Percentiles rank a stretch among this genome's conserved stretches.
Evolutionary conservation across 2,329 filamentous ascomycete genomes (phyloP).

Genomic region (Eutypa lata): DNA sequence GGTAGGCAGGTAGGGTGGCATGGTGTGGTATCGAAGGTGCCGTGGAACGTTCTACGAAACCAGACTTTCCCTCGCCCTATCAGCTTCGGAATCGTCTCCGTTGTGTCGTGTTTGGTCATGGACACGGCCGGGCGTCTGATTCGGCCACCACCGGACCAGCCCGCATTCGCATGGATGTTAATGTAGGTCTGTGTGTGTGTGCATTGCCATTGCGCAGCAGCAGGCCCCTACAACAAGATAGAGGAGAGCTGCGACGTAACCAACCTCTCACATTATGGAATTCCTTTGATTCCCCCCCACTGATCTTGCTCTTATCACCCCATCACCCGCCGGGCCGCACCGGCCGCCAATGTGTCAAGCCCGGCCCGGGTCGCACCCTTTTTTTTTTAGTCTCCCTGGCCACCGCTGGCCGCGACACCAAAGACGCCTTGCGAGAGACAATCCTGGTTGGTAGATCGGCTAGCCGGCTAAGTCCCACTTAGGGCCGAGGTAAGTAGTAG

Average conservation of each 20-base stretch:
- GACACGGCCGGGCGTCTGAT: neutral
- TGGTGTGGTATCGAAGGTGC: neutral
- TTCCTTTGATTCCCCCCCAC: neutral
- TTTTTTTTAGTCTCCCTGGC: neutral
- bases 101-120: neutral
- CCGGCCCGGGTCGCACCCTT: neutral
- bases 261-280: neutral
- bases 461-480: too few relatives aligned
- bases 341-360: neutral
- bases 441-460: too few relatives aligned
- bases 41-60: neutral
- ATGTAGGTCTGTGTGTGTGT: neutral
- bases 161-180: neutral
- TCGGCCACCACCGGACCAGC: neutral
- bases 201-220: neutral
- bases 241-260: neutral
- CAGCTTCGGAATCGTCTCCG: too few relatives aligned
- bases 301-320: neutral
- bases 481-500: too few relatives aligned
- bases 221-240: neutral
- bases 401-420: neutral
- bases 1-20: neutral
- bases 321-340: neutral
- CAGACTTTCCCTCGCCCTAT: neutral
- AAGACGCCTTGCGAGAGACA: too few relatives aligned